Percentiles rank a stretch among this genome's conserved stretches.
phyloP scores from a whole-genome alignment of 208 protist species.

The Leptomonas pyrrhocoris region DNA sequence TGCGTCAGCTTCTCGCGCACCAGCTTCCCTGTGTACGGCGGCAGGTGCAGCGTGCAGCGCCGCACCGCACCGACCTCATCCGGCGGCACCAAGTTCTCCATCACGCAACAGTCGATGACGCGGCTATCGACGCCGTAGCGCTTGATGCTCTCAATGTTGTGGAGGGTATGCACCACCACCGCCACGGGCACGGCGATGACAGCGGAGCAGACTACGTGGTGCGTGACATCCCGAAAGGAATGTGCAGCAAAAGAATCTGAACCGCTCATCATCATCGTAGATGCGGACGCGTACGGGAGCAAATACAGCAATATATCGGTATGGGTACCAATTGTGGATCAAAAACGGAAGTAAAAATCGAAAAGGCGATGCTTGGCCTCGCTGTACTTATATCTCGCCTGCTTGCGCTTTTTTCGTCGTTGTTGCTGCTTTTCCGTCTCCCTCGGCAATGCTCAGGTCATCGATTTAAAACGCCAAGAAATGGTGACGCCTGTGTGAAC shows the following conservation, averaged over 20 bases:
- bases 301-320: too few relatives aligned
- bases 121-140: slow-evolving; percentile 32
- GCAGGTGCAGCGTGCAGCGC: slow-evolving; percentile 37
- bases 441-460: too few relatives aligned
- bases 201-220: slow-evolving; percentile 31
- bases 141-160: slow-evolving; percentile 41
- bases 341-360: too few relatives aligned
- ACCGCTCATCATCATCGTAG: neutral
- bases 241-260: neutral
- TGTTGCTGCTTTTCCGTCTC: too few relatives aligned
- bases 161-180: slow-evolving; percentile 30
- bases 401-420: too few relatives aligned
- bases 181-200: slow-evolving; percentile 49
- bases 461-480: too few relatives aligned
- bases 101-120: slow-evolving; percentile 44
- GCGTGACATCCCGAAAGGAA: neutral
- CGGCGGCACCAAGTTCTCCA: slow-evolving; percentile 38
- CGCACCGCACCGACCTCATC: slow-evolving; percentile 34
- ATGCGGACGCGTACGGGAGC: neutral
- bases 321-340: too few relatives aligned
- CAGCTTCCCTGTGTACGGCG: slow-evolving; percentile 34
- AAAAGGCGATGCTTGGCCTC: too few relatives aligned
- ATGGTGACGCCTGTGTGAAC: too few relatives aligned
- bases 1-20: slow-evolving; percentile 43
- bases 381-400: too few relatives aligned